Evolutionary conservation across 176 grass and related monocot species (phyloP), one percentile per base, ranked within the genome.

Genomic region (Echinochloa phyllopogon): DNA sequence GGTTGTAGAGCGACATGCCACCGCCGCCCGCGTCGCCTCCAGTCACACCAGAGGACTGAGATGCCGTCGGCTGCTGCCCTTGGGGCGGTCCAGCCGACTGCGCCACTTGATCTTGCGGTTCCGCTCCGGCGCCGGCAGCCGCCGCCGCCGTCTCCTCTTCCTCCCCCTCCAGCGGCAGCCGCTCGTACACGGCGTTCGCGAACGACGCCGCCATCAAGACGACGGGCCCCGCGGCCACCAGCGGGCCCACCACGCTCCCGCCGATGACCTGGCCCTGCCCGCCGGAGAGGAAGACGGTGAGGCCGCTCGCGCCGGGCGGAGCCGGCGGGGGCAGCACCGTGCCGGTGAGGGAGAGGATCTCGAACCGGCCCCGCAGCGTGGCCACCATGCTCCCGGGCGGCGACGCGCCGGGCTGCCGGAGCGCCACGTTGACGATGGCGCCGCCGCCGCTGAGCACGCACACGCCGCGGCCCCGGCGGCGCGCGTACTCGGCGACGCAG

Each of bases 171-270:
- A 95, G 71, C 16, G 96, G 96, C 48, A 98, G 86, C 63, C 96
- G 89, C 77, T 98, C 96, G 86, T 98, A 98, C 57, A 95, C 91
- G 58, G 96, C 96, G 71, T 95, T 98, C 0, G 93, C 85, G 69
- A 98, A 98, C 9, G 91, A 98, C 15, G 96, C 89, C 0, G 93
- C 93, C 93, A 95, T 98, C n/a, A 98, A 83, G 45, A 98, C 93
- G 24, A 98, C 93, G 1, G 96, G 93, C 15, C 89, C 96, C 4
- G 96, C 91, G 37, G 96, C 93, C 63, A 98, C 77, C 0, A 98
- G 87, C 3, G 91, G 88, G 2, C 89, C 91, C 37, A 92, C 89
- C 27, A 98, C 96, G 85, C 87, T 98, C 12, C 96, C 96, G 50
- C 96, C 96, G 60, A 98, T 87, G 48, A 98, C 93, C 74, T 98